These are phyloP conservation scores for Yamadazyma kitorensis DNA, from an alignment of 805 yeast genomes.

Conservation along the genomic window DNA sequence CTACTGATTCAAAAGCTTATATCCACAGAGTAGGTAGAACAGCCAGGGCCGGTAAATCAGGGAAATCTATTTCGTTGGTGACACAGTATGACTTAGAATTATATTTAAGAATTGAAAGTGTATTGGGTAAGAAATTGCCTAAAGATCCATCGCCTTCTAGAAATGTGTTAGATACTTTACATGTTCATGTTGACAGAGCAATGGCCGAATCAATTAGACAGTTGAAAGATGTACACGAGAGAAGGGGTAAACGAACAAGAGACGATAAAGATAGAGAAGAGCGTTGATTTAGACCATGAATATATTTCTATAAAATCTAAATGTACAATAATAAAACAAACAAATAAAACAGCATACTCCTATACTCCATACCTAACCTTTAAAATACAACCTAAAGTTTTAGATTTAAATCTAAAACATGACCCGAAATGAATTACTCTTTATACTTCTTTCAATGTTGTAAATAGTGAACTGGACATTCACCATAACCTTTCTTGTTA, in stretches of 20 bases:
- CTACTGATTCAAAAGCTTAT: conserved; percentile 80
- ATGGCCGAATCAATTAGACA: conserved; percentile 83
- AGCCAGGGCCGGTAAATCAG: conserved; percentile 90
- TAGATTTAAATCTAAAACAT: too few species aligned
- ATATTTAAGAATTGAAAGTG: conserved; percentile 85
- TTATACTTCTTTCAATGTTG: too few species aligned
- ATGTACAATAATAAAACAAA: conserved; percentile 9
- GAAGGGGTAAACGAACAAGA: conserved; percentile 20
- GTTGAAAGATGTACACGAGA: conserved; percentile 63
- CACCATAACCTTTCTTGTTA: conserved; percentile 75
- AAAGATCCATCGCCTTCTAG: conserved; percentile 75
- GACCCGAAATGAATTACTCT: too few species aligned
- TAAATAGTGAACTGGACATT: conserved; percentile 75
- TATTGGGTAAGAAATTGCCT: conserved; percentile 75
- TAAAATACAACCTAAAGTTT: too few species aligned
- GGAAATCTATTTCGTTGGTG: conserved; percentile 81
- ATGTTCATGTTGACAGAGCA: conserved; percentile 88
- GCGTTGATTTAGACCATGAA: not conserved
- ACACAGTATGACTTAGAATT: conserved; percentile 94
- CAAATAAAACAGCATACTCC: too few species aligned
- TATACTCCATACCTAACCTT: too few species aligned
- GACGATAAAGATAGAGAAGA: conserved; percentile 23
- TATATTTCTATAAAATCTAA: too few species aligned
- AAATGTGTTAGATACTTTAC: conserved; percentile 71
- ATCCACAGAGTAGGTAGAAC: conserved; percentile 93